Evolutionary conservation across 495 filamentous ascomycete genomes (phyloP).

Genomic region (Thermothielavioides terrestris): DNA sequence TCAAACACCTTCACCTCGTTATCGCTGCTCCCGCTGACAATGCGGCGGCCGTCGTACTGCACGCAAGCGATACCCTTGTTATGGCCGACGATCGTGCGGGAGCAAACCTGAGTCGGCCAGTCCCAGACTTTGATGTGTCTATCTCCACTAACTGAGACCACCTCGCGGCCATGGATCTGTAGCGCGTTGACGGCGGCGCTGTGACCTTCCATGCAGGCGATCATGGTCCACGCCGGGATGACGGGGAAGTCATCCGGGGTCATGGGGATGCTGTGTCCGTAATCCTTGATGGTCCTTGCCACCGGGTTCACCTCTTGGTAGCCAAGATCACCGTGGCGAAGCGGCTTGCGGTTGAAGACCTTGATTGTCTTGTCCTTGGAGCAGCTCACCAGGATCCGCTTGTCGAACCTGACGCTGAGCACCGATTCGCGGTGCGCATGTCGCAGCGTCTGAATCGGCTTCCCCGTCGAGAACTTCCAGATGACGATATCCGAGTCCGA

Average conservation of each 20-base stretch:
- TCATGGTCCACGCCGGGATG: conserved; percentile 59
- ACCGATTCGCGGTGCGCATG: conserved; percentile 83
- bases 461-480: conserved; percentile 87
- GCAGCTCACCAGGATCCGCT: conserved; percentile 85
- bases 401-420: conserved; percentile 89
- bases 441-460: conserved; percentile 61
- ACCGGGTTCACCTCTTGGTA: conserved; percentile 53
- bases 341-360: conserved; percentile 73
- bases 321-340: conserved; percentile 58
- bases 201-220: conserved; percentile 74
- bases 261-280: conserved; percentile 34
- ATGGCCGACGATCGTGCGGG: conserved; percentile 73
- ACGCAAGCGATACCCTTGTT: conserved; percentile 96
- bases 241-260: conserved; percentile 37
- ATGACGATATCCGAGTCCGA: conserved; percentile 84
- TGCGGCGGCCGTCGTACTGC: conserved; percentile 92
- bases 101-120: conserved; percentile 65
- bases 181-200: conserved; percentile 92
- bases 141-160: conserved; percentile 92
- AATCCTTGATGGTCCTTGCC: conserved; percentile 38
- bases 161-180: conserved; percentile 73
- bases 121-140: conserved; percentile 90
- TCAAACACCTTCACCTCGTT: conserved; percentile 94
- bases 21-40: conserved; percentile 93
- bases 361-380: conserved; percentile 97